Conservation (phyloP, 106 monocot genomes). For the Allium cepa region DNA sequence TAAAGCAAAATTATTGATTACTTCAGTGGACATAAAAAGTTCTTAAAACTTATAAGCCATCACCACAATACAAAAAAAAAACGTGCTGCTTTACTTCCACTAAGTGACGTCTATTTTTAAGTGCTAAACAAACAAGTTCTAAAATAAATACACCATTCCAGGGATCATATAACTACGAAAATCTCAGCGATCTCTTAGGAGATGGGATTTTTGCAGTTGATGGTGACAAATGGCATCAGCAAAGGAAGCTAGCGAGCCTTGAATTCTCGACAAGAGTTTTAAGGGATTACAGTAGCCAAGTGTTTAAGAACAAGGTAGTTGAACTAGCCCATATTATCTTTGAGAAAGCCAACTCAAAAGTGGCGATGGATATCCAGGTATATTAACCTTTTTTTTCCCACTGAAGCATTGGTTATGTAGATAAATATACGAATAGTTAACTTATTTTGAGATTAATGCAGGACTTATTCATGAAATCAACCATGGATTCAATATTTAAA, state of each 20-base stretch:
- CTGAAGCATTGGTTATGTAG: no score
- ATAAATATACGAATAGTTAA: background rate
- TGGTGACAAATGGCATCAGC: slow-evolving; percentile 21
- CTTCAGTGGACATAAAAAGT: no score
- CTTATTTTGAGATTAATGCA: background rate
- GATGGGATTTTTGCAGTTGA: slow-evolving; percentile 28
- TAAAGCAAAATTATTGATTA: no score
- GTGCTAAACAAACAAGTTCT: no score
- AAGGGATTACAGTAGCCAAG: slow-evolving; percentile 27
- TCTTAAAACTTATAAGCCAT: no score
- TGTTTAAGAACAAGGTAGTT: slow-evolving; percentile 32
- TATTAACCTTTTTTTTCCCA: background rate
- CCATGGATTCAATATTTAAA: slow-evolving; percentile 54
- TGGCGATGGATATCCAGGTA: slow-evolving; percentile 42
- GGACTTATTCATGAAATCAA: slow-evolving; percentile 41
- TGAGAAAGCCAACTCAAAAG: slow-evolving; percentile 9
- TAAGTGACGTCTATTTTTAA: no score
- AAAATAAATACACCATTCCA: background rate
- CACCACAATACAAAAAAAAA: no score
- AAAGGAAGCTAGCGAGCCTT: slow-evolving; percentile 24
- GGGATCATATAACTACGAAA: slow-evolving; percentile 12
- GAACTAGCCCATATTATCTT: slow-evolving; percentile 29
- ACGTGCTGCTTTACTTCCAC: no score
- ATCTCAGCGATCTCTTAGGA: slow-evolving; percentile 11
- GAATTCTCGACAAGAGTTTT: slow-evolving; percentile 35